Evolutionary conservation across 176 grass and related monocot species (phyloP), one percentile per base, ranked within the genome.

Genomic region (Oryza longistaminata): DNA sequence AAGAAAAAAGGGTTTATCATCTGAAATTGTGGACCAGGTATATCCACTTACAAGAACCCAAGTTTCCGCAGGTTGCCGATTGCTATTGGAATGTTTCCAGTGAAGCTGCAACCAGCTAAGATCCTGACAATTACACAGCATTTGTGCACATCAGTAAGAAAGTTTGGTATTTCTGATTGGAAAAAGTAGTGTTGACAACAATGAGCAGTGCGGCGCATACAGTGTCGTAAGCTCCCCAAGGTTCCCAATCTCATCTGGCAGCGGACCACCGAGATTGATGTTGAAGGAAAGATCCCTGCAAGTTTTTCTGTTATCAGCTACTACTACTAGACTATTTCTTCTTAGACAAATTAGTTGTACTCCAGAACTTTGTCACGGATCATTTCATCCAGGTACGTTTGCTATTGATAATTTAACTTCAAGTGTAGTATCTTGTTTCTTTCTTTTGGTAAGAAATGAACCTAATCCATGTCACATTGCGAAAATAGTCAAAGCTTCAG

Each of bases 201-300:
- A 44, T 13, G 21, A 19, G 43, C 17, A 39, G 26, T 84, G 69
- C 3, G 2, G 71, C 35, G 3, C 86, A 49, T 86, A 92, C 90
- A 92, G 42, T 25, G 74, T 74, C 0, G 76, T 85, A 2, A 92
- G 86, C 82, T 74, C 11, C 2, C 1, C 7, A 11, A 92, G 74
- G 78, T 66, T 88, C 39, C 90, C 90, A 12, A 92, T 82, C 10
- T 86, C 48, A 85, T 61, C 78, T 0, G 90, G 86, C 68, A 88
- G 16, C 3, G 39, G 16, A 7, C 90, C 90, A 3, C 22, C 24
- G 16, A 92, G 90, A 34, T 40, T 74, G 22, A 10, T 29, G 86
- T 92, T 92, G 90, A 62, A 86, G 35, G 90, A 92, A 72, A 92
- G 19, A 70, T 92, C 90, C 73, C 90, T 92, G 82, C 78, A 88